Evolutionary conservation across 1,139 yeast species (phyloP), one percentile per base, ranked within the genome.

Genomic region (Candida sanyaensis): DNA sequence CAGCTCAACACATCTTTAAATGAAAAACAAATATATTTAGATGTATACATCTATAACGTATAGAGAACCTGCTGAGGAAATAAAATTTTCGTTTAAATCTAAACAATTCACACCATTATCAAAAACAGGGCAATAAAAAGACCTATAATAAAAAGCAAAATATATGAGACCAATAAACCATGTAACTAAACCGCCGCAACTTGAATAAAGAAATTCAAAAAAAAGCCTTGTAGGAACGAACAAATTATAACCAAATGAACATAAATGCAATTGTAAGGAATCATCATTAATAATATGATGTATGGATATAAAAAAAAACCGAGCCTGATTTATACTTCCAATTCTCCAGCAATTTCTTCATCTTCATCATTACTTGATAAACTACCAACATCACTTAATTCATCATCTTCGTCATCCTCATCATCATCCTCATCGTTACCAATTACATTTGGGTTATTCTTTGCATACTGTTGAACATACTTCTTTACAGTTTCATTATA

Each of bases 401-500:
- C 82, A 43, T 68, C 77, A n/a, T 69, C 75, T 4, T 76, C 78
- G 27, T 74, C 78, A 11, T 74, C 78, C 37, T 75, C 78, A 12
- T 66, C 67, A 6, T 65, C 73, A 40, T 64, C 74, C 44, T 68
- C 72, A 29, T 80, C 77, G 8, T 61, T 59, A 4, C 50, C 55
- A 33, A 42, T 45, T 31, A 38, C 17, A 13, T 37, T 43, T 43
- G 66, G 48, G 45, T 68, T 54, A 54, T 65, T 65, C 42, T 67
- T 69, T 47, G 98, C 97, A 65, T 85, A 91, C 61, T 78, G 81
- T 59, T 74, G 73, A 29, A 92, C 96, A 61, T 90, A 89, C 38
- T 79, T 78, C 59, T 79, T 81, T 12, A 93, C 96, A 55, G 81
- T 85, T 48, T 77, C 82, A 49, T 80, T 82, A 63, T 92, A 93